Conservation (phyloP, 2,329 filamentous ascomycete genomes). For the Penicillium sp. region DNA sequence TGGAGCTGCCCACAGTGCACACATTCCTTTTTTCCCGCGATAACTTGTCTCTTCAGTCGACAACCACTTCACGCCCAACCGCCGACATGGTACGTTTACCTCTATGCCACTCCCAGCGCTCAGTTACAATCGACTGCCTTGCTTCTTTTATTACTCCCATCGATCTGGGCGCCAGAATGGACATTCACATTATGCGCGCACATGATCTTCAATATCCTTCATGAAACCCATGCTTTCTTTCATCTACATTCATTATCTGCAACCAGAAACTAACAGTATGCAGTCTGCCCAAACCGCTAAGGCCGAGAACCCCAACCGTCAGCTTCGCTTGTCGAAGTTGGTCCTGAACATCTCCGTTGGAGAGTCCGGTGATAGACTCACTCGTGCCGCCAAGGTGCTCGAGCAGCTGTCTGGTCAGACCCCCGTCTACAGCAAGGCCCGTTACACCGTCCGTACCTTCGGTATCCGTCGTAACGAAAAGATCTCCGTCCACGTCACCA, state of each 20-base stretch:
- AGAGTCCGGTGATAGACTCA: constrained; percentile 99
- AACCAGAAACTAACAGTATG: constrained; percentile 32
- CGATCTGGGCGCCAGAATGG: background rate
- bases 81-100: constrained; percentile 51
- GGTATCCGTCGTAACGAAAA: constrained; percentile 99
- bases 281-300: constrained; percentile 69
- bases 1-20: constrained; percentile 32
- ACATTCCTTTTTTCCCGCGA: constrained; percentile 34
- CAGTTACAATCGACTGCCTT: background rate
- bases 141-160: background rate
- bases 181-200: background rate
- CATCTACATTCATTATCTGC: constrained; percentile 12
- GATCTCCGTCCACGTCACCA: constrained; percentile 98
- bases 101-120: background rate
- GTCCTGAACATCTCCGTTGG: constrained; percentile 99
- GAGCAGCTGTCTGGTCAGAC: constrained; percentile 99
- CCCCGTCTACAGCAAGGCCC: constrained; percentile 99
- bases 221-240: constrained; percentile 6
- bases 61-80: constrained; percentile 42
- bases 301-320: constrained; percentile 96
- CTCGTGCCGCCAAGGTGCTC: constrained; percentile 98
- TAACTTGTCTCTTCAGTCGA: constrained; percentile 33
- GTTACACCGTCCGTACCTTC: constrained; percentile 99
- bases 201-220: constrained; percentile 8
- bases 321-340: constrained; percentile 99